phyloP scores from a whole-genome alignment of 2,329 filamentous ascomycete species.

The Penicillium polonicum region DNA sequence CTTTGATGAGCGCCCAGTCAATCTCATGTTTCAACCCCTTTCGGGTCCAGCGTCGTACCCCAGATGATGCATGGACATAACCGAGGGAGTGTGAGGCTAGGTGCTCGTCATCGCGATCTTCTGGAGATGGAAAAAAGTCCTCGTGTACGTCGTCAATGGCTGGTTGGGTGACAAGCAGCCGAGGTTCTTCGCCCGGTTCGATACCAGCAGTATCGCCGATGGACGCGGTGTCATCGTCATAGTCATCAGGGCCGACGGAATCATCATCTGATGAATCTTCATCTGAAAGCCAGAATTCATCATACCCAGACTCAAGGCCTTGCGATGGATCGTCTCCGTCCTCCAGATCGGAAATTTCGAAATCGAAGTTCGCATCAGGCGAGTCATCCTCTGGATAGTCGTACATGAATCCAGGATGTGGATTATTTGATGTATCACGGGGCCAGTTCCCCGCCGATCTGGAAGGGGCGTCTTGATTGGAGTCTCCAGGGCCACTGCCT shows the following conservation, averaged over 20 bases:
- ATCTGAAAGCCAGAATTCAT: conserved; percentile 48
- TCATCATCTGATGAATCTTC: conserved; percentile 56
- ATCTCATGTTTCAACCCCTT: conserved; percentile 81
- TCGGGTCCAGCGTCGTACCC: conserved; percentile 72
- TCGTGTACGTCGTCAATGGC: conserved; percentile 83
- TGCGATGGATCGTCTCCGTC: conserved; percentile 45
- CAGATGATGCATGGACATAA: conserved; percentile 84
- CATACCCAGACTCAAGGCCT: conserved; percentile 38
- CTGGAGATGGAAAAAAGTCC: conserved; percentile 76
- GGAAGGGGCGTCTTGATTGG: conserved; percentile 35
- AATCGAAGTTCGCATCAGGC: conserved; percentile 41
- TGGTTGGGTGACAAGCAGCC: conserved; percentile 83
- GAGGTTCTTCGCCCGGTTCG: conserved; percentile 69
- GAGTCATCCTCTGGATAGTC: conserved; percentile 41
- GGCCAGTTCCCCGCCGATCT: conserved; percentile 49
- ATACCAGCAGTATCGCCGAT: conserved; percentile 77
- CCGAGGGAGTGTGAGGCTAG: conserved; percentile 78
- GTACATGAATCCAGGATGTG: conserved; percentile 36
- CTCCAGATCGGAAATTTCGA: conserved; percentile 57
- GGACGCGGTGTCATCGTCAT: conserved; percentile 57
- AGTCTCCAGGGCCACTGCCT: conserved; percentile 47
- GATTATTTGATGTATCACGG: conserved; percentile 20
- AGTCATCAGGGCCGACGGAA: conserved; percentile 47
- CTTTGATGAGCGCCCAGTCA: conserved; percentile 89
- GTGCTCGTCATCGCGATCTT: conserved; percentile 77